A percentile compares a stretch with the other conserved stretches of the same genome.
These are phyloP conservation scores for Annulohypoxylon moriforme DNA, from an alignment of 495 filamentous ascomycete species.

Conservation along the genomic window DNA sequence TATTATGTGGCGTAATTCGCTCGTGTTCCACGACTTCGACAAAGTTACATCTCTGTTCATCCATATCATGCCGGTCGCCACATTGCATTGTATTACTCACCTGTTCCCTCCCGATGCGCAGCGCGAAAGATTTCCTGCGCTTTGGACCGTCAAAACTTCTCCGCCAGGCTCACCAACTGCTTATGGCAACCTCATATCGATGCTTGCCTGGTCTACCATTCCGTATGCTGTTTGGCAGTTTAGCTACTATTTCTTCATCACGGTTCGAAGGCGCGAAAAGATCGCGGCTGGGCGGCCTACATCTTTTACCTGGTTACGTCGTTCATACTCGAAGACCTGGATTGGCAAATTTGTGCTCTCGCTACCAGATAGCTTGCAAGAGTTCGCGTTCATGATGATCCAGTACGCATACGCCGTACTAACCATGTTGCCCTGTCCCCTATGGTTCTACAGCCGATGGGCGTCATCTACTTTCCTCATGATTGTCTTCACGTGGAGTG, in stretches of 20 bases:
- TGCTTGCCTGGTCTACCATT: constrained; percentile 93
- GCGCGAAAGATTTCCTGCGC: constrained; percentile 81
- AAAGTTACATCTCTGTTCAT: constrained; percentile 97
- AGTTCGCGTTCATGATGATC: constrained; percentile 93
- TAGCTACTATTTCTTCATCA: constrained; percentile 91
- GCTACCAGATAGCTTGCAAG: constrained; percentile 80
- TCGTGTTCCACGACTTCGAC: constrained; percentile 98
- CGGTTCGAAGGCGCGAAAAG: constrained; percentile 88
- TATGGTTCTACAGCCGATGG: constrained; percentile 95
- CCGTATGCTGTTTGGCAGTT: constrained; percentile 95
- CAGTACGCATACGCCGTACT: constrained; percentile 90
- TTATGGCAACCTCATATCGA: constrained; percentile 78
- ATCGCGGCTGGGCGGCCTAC: constrained; percentile 96
- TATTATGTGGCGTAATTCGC: constrained; percentile 98
- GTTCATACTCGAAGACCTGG: constrained; percentile 86
- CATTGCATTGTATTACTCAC: constrained; percentile 92
- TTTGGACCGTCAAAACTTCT: constrained; percentile 83
- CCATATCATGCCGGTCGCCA: constrained; percentile 97
- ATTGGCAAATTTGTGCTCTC: constrained; percentile 86
- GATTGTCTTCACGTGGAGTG: constrained; percentile 85
- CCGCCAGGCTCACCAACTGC: constrained; percentile 75
- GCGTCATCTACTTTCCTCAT: constrained; percentile 80
- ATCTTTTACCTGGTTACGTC: constrained; percentile 96
- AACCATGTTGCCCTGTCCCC: constrained; percentile 92
- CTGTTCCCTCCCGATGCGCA: constrained; percentile 73